phyloP scores from a whole-genome alignment of 495 filamentous ascomycete genomes.

The Podospora pseudoanserina region DNA sequence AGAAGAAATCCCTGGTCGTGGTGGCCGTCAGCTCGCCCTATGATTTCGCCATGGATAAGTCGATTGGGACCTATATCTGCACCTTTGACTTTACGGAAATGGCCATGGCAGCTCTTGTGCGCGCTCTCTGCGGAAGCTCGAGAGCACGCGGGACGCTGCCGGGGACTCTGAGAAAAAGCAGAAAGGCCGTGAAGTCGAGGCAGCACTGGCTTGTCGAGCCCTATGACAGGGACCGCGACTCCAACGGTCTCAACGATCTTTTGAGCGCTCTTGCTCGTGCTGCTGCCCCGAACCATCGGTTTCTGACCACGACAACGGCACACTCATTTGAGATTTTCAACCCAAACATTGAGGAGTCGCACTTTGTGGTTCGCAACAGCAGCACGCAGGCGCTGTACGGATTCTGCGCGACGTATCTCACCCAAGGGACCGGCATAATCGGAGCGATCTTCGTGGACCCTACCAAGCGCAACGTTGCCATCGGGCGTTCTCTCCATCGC shows the following conservation, averaged over 20 bases:
- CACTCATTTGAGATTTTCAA: slow-evolving; percentile 68
- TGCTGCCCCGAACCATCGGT: slow-evolving; percentile 55
- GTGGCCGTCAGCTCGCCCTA: slow-evolving; percentile 90
- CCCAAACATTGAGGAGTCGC: slow-evolving; percentile 66
- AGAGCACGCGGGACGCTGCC: slow-evolving; percentile 68
- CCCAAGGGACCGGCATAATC: slow-evolving; percentile 70
- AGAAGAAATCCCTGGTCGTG: slow-evolving; percentile 72
- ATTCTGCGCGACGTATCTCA: slow-evolving; percentile 83
- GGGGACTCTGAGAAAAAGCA: slow-evolving; percentile 75
- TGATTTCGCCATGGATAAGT: slow-evolving; percentile 88
- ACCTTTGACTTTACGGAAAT: slow-evolving; percentile 94
- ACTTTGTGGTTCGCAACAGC: slow-evolving; percentile 89
- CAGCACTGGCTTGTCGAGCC: slow-evolving; percentile 88
- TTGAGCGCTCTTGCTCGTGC: slow-evolving; percentile 59
- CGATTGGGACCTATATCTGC: slow-evolving; percentile 83
- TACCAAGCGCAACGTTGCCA: slow-evolving; percentile 73
- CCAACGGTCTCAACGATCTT: slow-evolving; percentile 63
- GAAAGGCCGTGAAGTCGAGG: slow-evolving; percentile 73
- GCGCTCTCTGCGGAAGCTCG: slow-evolving; percentile 75
- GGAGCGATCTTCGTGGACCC: slow-evolving; percentile 83
- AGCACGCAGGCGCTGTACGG: slow-evolving; percentile 83
- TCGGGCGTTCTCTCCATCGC: slow-evolving; percentile 79
- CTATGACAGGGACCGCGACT: slow-evolving; percentile 75
- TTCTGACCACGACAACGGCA: slow-evolving; percentile 64
- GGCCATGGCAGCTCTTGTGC: slow-evolving; percentile 75